A percentile compares a stretch with the other conserved stretches of the same genome.
These are phyloP conservation scores for Barnettozyma salicaria DNA, from an alignment of 805 yeast genomes.

Conservation along the genomic window DNA sequence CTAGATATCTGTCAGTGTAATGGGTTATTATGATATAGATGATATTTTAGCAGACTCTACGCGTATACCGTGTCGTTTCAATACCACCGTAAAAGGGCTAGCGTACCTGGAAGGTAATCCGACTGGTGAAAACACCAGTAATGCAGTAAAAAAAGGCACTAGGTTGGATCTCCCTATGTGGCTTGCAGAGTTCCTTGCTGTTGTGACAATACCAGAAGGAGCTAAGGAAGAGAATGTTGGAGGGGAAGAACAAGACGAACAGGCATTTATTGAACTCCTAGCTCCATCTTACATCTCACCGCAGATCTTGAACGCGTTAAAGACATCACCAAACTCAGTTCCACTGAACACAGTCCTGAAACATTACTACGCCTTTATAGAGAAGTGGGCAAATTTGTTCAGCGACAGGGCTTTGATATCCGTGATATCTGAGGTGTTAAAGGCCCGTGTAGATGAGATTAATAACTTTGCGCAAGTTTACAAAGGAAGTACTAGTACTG, in stretches of 20 bases:
- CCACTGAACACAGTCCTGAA: conserved; percentile 62
- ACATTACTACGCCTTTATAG: conserved; percentile 62
- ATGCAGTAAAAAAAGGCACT: conserved; percentile 7
- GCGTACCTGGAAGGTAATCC: conserved; percentile 82
- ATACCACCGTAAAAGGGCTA: conserved; percentile 74
- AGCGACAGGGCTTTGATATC: conserved; percentile 57
- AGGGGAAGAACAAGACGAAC: conserved; percentile 9
- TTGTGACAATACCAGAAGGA: conserved; percentile 27
- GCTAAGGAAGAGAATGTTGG: neutral
- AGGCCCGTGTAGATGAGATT: conserved; percentile 62
- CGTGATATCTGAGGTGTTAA: conserved; percentile 44
- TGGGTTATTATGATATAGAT: conserved; percentile 66
- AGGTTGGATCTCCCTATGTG: conserved; percentile 74
- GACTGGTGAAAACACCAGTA: conserved; percentile 21
- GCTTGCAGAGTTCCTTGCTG: conserved; percentile 77
- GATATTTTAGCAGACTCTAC: conserved; percentile 63
- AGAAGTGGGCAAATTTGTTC: conserved; percentile 73
- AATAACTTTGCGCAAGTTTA: conserved; percentile 53
- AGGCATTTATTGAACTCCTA: conserved; percentile 57
- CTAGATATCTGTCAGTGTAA: too few relatives aligned
- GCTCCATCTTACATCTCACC: conserved; percentile 65
- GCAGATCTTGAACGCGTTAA: conserved; percentile 75
- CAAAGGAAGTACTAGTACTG: conserved; percentile 28
- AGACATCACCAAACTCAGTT: conserved; percentile 59
- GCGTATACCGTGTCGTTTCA: conserved; percentile 75